Evolutionary conservation across 1,284 basidiomycete species (phyloP).

Genomic region (Leccinum angustisporum): DNA sequence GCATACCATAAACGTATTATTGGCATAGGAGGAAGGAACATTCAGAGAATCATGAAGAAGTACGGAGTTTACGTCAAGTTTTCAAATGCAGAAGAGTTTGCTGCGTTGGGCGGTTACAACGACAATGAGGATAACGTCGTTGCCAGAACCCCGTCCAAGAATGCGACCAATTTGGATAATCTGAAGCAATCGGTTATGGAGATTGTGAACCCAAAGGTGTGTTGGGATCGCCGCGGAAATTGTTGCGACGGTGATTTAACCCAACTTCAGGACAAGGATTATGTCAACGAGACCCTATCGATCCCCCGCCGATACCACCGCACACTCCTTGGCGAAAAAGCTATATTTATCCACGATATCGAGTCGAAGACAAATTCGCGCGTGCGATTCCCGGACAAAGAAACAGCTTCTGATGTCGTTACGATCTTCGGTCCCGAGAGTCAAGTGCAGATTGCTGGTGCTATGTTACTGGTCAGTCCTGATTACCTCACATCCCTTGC

Average conservation of each 20-base stretch:
- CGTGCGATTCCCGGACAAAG: constrained; percentile 95
- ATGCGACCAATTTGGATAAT: constrained; percentile 93
- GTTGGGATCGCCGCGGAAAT: constrained; percentile 13
- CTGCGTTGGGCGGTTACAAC: constrained; percentile 90
- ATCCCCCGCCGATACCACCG: constrained; percentile 96
- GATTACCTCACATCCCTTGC: background rate
- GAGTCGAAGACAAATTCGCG: constrained; percentile 94
- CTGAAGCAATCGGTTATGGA: constrained; percentile 98
- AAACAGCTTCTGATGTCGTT: constrained; percentile 88
- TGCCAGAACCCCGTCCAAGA: constrained; percentile 96
- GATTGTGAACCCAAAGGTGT: constrained; percentile 91
- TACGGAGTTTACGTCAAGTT: constrained; percentile 99
- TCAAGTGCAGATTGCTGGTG: constrained; percentile 94
- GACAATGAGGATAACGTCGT: constrained; percentile 99
- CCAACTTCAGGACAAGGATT: constrained; percentile 84
- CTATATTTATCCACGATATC: constrained; percentile 96
- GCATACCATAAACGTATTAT: constrained; percentile 99
- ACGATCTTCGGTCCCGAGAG: constrained; percentile 95
- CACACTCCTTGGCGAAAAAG: constrained; percentile 92
- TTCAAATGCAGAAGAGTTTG: constrained; percentile 97
- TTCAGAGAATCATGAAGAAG: constrained; percentile 99
- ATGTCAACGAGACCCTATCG: constrained; percentile 88
- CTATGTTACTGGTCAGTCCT: constrained; percentile 83
- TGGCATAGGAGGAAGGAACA: constrained; percentile 96
- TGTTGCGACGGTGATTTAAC: constrained; percentile 2